Base-by-base conservation (phyloP, 257 asterid genomes). In the Nicotiana knightiana region DNA sequence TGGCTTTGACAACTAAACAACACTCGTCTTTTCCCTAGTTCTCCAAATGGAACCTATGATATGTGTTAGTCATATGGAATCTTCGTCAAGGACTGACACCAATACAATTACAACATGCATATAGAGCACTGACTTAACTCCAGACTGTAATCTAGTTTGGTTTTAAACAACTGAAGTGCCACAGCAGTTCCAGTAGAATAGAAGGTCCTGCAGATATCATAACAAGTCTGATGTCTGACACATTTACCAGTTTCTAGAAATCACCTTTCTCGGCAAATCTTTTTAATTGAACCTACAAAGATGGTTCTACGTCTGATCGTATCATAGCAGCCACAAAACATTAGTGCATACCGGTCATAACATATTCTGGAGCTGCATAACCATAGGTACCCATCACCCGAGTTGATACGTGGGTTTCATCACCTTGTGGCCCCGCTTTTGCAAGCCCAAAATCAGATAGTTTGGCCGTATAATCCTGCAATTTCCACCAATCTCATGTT, bases 331-430 rank as follows among this genome's bases (percentile, higher is more conserved):
- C 58, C 58, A 53, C 58, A 53, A 13, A 11, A 53, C 15, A 10
- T 3, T 13, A 3, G 76, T 62, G n/a, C 82, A 53, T 92, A 95
- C 99, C 99, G 28, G 99, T 96, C 99, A 96, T 96, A 61, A 96
- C 99, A 90, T 96, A 96, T 90, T 96, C 99, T 59, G 99, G 99
- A 61, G 99, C 99, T 18, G 99, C 99, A 85, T 96, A 96, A 57
- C 99, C 99, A 89, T 96, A 96, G 79, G 98, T 96, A 82, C 99
- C 99, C 99, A 96, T 96, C 26, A 96, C 98, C 51, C 98, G 94
- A 82, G 99, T 96, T 61, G 99, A 96, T 79, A 96, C 99, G 83
- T 96, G 99, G 62, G 99, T 96, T 90, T 94, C 99, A 81, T 96
- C 98, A 77, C 99, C 99, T 87, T 94, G 97, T 6, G 99, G 99